Conservation (phyloP, 345 rosid genomes). For the Gossypium rotundifolium region DNA sequence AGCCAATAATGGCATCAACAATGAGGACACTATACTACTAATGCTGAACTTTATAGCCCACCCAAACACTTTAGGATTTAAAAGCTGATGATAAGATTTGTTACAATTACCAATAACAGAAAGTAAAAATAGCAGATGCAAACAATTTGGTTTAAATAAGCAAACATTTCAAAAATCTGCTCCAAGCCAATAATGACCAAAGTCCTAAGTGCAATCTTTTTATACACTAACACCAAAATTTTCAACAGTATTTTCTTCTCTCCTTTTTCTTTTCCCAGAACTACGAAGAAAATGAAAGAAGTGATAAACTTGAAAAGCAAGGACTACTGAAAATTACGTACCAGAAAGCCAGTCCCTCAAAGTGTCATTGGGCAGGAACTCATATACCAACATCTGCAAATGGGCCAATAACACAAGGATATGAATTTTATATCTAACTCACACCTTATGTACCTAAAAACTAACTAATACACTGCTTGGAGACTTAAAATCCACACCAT, state of each 20-base stretch:
- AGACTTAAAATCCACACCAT: background rate
- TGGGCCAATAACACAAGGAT: slow-evolving; percentile 19
- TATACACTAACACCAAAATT: background rate
- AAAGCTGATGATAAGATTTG: background rate
- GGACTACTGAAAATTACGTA: slow-evolving; percentile 14
- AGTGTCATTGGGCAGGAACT: slow-evolving; percentile 16
- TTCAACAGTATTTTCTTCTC: background rate
- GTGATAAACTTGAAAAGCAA: background rate
- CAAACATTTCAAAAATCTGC: background rate
- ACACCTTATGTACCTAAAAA: background rate
- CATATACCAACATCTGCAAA: slow-evolving; percentile 92
- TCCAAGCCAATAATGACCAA: background rate
- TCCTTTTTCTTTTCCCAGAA: background rate
- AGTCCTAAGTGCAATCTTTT: background rate
- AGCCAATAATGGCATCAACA: background rate
- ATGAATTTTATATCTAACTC: background rate
- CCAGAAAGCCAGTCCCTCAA: slow-evolving; percentile 83
- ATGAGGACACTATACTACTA: background rate
- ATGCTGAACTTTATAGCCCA: background rate
- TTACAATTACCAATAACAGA: background rate
- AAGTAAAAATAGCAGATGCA: background rate
- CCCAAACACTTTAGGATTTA: background rate
- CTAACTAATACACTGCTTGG: background rate
- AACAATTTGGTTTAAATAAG: background rate
- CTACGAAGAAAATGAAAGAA: background rate